A percentile compares a stretch with the other conserved stretches of the same genome.
phyloP scores from a whole-genome alignment of 495 filamentous ascomycete species.

The Lasiosphaeris hirsuta region DNA sequence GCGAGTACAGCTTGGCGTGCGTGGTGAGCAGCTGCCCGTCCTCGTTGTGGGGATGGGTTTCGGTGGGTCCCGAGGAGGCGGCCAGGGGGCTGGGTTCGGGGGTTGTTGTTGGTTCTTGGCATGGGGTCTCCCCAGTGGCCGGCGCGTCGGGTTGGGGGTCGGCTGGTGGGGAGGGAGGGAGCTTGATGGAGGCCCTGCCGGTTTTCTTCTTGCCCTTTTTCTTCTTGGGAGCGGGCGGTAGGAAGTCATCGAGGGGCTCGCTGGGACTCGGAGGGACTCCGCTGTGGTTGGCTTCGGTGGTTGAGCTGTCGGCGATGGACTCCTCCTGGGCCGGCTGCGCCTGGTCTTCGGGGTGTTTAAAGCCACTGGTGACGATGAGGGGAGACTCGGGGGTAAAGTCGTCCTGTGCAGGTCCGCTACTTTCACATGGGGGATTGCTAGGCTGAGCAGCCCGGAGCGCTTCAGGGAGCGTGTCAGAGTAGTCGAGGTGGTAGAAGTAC shows the following conservation, averaged over 20 bases:
- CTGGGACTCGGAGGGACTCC: neutral
- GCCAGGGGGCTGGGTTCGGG: neutral
- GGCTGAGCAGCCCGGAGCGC: neutral
- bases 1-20: slow-evolving; percentile 24
- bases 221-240: neutral
- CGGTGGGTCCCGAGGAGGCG: no score
- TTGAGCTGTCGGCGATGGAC: neutral
- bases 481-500: slow-evolving; percentile 23
- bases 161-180: neutral
- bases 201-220: slow-evolving; percentile 3
- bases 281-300: neutral
- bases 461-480: neutral
- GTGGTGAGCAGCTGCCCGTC: neutral
- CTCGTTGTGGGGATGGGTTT: no score
- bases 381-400: neutral
- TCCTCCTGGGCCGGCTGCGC: neutral
- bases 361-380: neutral
- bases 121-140: neutral
- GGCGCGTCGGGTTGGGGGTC: neutral
- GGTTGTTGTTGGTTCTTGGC: neutral
- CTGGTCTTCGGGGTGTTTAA: neutral
- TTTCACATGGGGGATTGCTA: neutral
- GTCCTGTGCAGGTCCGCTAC: neutral
- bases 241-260: neutral
- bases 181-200: neutral